These are phyloP conservation scores for Zymoseptoria pseudotritici DNA, from an alignment of 2,329 filamentous ascomycete genomes.

Conservation along the genomic window DNA sequence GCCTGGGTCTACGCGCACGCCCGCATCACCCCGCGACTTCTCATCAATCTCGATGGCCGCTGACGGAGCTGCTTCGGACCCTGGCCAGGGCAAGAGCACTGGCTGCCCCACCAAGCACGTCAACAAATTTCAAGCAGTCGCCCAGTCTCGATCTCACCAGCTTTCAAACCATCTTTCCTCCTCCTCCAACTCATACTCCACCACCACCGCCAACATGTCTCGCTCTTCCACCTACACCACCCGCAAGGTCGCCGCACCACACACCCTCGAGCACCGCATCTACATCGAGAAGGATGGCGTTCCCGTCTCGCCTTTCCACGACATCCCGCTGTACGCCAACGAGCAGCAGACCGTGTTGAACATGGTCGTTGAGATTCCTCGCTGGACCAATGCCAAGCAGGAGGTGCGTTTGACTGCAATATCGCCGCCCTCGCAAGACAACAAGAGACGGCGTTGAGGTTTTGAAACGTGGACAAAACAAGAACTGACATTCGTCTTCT, in stretches of 20 bases:
- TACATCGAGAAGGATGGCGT: conserved; percentile 97
- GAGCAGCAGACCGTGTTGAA: conserved; percentile 91
- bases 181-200: conserved; percentile 6
- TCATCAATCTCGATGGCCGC: conserved; percentile 4
- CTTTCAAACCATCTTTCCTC: conserved; percentile 18
- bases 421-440: conserved; percentile 4
- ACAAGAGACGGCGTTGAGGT: conserved; percentile 5
- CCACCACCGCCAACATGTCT: conserved; percentile 28
- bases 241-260: conserved; percentile 80
- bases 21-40: conserved; percentile 4
- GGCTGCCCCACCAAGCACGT: conserved; percentile 17
- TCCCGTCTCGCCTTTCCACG: conserved; percentile 92
- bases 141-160: conserved; percentile 16
- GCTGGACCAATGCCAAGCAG: conserved; percentile 99
- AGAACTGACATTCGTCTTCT: conserved; percentile 11
- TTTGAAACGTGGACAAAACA: not conserved
- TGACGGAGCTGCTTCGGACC: conserved; percentile 8
- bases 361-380: conserved; percentile 99
- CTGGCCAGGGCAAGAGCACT: conserved; percentile 7
- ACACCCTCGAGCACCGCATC: conserved; percentile 95
- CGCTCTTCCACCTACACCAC: conserved; percentile 62
- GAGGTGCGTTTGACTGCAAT: conserved; percentile 58
- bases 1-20: conserved; percentile 5
- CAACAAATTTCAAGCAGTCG: conserved; percentile 20
- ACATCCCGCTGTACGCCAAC: conserved; percentile 97